A percentile compares a stretch with the other conserved stretches of the same genome.
Conservation (phyloP, 208 protist species). For the Trypanosomatidae sp. region DNA sequence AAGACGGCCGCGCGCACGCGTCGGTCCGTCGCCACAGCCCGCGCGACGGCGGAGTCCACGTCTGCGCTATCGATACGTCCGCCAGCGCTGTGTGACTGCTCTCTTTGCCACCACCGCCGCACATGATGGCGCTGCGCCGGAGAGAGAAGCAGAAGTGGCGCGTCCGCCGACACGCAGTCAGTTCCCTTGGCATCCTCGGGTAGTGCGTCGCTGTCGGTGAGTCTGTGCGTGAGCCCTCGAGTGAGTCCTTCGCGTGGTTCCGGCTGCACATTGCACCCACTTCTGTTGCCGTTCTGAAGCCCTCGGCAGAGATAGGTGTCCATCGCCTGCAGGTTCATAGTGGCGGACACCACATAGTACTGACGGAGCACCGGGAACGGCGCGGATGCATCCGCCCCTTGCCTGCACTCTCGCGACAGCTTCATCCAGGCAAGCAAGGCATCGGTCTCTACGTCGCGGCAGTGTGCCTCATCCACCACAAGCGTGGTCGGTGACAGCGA, state of each 20-base stretch:
- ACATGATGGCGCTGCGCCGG: constrained; percentile 11
- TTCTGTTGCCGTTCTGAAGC: not conserved
- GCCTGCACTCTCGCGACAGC: constrained; percentile 7
- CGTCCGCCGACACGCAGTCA: not conserved
- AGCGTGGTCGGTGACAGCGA: constrained; percentile 62
- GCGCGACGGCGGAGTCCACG: not conserved
- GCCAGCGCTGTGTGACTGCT: not conserved
- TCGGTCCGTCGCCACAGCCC: not conserved
- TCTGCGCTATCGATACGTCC: constrained; percentile 1
- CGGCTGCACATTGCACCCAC: not conserved
- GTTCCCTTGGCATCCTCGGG: not conserved
- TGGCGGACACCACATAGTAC: constrained; percentile 79
- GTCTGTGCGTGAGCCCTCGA: not conserved
- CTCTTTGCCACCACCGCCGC: constrained; percentile 20
- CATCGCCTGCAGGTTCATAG: constrained; percentile 52
- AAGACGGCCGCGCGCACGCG: constrained; percentile 16
- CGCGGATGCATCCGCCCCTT: not conserved
- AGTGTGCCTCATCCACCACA: constrained; percentile 82
- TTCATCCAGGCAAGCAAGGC: constrained; percentile 63
- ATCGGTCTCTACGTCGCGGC: constrained; percentile 70
- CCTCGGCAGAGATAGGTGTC: constrained; percentile 33
- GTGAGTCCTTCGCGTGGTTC: not conserved
- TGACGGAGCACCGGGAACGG: constrained; percentile 30
- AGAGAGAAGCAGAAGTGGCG: constrained; percentile 16
- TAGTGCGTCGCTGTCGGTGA: not conserved